These are phyloP conservation scores for Xylaria multiplex DNA, from an alignment of 2,329 filamentous ascomycete species.

Conservation along the genomic window DNA sequence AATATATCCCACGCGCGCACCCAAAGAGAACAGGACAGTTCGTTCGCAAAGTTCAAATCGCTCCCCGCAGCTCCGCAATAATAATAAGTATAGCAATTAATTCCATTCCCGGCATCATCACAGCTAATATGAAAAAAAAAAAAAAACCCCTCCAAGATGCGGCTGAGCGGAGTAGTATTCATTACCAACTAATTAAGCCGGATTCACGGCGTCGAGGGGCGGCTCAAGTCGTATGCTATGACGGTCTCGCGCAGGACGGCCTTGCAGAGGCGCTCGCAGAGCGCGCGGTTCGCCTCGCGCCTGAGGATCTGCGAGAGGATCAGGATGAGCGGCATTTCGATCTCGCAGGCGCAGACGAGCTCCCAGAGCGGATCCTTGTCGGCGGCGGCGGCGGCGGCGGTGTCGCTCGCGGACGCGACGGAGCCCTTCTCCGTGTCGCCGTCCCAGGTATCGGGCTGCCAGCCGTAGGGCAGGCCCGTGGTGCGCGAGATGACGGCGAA, in stretches of 20 bases:
- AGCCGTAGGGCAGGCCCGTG: constrained; percentile 16
- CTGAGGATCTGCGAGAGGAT: constrained; percentile 12
- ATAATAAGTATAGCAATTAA: background rate
- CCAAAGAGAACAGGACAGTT: no score
- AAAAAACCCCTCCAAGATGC: background rate
- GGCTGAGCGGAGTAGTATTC: background rate
- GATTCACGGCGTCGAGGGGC: background rate
- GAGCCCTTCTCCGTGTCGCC: constrained; percentile 29
- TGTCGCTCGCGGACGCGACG: constrained; percentile 2
- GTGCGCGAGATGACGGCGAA: constrained; percentile 25
- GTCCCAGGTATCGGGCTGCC: constrained; percentile 16
- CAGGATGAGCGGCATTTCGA: constrained; percentile 29
- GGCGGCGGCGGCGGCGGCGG: constrained; percentile 22
- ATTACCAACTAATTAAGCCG: background rate
- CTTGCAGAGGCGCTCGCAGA: constrained; percentile 28
- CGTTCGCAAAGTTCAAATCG: background rate
- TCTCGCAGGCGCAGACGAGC: constrained; percentile 31
- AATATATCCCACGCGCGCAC: background rate
- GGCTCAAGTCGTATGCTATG: background rate
- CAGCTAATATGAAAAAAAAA: background rate
- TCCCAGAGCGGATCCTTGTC: constrained; percentile 29
- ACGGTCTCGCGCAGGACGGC: constrained; percentile 10
- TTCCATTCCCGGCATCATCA: constrained; percentile 7
- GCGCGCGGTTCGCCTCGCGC: constrained; percentile 25
- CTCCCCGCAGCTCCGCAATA: background rate